phyloP scores from a whole-genome alignment of 257 asterid species.

The Agastache rugosa region DNA sequence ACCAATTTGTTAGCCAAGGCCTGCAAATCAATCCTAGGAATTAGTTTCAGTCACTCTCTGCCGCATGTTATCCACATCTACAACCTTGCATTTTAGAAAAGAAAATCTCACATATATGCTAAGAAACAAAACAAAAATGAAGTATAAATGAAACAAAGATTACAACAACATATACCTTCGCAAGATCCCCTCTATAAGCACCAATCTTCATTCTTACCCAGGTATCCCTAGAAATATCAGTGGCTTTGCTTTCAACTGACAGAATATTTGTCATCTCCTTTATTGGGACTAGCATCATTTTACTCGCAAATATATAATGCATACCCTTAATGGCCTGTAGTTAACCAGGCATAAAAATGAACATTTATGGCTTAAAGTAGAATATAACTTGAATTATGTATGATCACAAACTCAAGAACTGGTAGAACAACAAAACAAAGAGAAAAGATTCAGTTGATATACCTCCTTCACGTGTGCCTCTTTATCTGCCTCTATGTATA shows the following conservation, averaged over 20 bases:
- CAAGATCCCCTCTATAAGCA: constrained; percentile 92
- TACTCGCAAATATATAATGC: constrained; percentile 73
- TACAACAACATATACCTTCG: constrained; percentile 54
- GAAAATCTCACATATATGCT: constrained; percentile 11
- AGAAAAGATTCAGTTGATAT: constrained; percentile 21
- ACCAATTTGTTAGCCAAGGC: constrained; percentile 86
- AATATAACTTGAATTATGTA: constrained; percentile 8
- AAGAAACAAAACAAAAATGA: not conserved
- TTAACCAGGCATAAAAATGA: constrained; percentile 24
- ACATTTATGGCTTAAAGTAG: constrained; percentile 17
- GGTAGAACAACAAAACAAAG: not conserved
- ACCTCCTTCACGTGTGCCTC: constrained; percentile 98
- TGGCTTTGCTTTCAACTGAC: constrained; percentile 88
- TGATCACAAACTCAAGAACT: constrained; percentile 3
- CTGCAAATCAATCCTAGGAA: constrained; percentile 92
- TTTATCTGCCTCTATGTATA: constrained; percentile 96
- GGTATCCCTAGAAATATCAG: constrained; percentile 81
- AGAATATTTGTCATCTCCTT: constrained; percentile 99
- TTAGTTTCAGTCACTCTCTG: constrained; percentile 85
- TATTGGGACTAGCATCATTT: constrained; percentile 84
- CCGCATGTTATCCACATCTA: constrained; percentile 85
- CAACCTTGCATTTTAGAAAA: constrained; percentile 60
- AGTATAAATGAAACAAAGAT: not conserved
- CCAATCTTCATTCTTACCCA: constrained; percentile 97
- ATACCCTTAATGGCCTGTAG: constrained; percentile 84